These are phyloP conservation scores for Leccinum boreale DNA, from an alignment of 768 basidiomycete species.

Conservation along the genomic window DNA sequence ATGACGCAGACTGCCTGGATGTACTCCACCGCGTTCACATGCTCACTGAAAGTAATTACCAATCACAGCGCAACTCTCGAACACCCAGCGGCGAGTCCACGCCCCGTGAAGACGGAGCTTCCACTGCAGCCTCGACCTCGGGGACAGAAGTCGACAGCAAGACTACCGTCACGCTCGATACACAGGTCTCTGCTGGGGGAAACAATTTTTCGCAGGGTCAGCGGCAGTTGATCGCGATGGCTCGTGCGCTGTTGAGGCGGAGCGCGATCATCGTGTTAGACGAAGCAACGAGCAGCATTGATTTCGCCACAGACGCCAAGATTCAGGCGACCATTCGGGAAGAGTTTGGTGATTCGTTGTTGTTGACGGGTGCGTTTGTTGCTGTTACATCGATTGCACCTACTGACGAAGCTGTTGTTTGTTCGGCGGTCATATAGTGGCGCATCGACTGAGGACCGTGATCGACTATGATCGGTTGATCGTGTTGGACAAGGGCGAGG, in stretches of 20 bases:
- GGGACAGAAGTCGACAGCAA: conserved; percentile 56
- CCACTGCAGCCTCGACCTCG: conserved; percentile 39
- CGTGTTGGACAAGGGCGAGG: conserved; percentile 57
- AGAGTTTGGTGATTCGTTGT: conserved; percentile 72
- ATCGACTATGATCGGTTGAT: conserved; percentile 81
- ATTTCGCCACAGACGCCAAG: conserved; percentile 85
- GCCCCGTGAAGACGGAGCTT: conserved; percentile 37
- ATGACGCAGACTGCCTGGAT: conserved; percentile 76
- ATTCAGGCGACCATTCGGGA: conserved; percentile 86
- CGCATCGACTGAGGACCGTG: conserved; percentile 72
- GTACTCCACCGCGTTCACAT: conserved; percentile 82
- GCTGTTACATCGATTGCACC: background rate
- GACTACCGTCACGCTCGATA: conserved; percentile 62
- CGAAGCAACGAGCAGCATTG: conserved; percentile 84
- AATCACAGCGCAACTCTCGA: conserved; percentile 51
- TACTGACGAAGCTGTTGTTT: conserved; percentile 2
- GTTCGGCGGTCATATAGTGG: conserved; percentile 36
- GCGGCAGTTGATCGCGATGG: conserved; percentile 84
- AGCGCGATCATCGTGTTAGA: conserved; percentile 76
- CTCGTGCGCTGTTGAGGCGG: conserved; percentile 68
- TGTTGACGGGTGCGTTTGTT: conserved; percentile 61
- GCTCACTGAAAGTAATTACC: conserved; percentile 47
- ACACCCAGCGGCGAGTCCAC: conserved; percentile 45
- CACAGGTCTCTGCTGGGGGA: conserved; percentile 81
- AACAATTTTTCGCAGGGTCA: conserved; percentile 93